A percentile compares a stretch with the other conserved stretches of the same genome.
phyloP scores from a whole-genome alignment of 345 rosid genomes.

The Jatropha curcas region DNA sequence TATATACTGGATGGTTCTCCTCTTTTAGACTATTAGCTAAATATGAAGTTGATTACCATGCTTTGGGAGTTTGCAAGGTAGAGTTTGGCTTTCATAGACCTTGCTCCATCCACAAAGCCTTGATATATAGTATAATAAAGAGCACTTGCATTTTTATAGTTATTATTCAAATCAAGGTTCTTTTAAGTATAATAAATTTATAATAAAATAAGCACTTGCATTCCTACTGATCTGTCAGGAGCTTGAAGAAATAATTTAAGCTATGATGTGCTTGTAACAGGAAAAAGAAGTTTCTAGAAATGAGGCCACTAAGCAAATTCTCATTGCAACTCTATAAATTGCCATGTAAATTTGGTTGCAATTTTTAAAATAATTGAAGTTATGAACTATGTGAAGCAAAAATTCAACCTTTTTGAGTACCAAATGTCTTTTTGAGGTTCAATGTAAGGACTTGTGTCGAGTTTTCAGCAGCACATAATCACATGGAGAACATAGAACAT shows the following conservation, averaged over 20 bases:
- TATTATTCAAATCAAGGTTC: conserved; percentile 6
- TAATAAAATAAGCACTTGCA: too few relatives aligned
- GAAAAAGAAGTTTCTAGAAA: not conserved
- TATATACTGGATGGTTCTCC: not conserved
- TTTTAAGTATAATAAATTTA: too few relatives aligned
- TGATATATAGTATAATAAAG: not conserved
- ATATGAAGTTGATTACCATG: not conserved
- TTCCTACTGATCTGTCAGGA: not conserved
- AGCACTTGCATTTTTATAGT: not conserved
- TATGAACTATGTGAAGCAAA: not conserved
- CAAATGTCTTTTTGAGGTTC: too few relatives aligned
- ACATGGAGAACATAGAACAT: not conserved
- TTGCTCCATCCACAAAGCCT: not conserved
- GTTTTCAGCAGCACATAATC: not conserved
- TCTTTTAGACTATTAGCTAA: not conserved
- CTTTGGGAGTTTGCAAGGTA: not conserved
- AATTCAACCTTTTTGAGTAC: not conserved
- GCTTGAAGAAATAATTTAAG: conserved; percentile 13
- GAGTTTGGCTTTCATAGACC: not conserved
- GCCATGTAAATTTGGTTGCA: not conserved
- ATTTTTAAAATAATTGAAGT: not conserved
- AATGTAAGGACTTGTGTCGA: not conserved
- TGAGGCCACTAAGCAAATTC: not conserved
- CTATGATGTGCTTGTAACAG: not conserved
- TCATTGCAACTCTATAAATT: not conserved